These are phyloP conservation scores for Puccinia horiana DNA, from an alignment of 1,284 basidiomycete species.

Conservation along the genomic window DNA sequence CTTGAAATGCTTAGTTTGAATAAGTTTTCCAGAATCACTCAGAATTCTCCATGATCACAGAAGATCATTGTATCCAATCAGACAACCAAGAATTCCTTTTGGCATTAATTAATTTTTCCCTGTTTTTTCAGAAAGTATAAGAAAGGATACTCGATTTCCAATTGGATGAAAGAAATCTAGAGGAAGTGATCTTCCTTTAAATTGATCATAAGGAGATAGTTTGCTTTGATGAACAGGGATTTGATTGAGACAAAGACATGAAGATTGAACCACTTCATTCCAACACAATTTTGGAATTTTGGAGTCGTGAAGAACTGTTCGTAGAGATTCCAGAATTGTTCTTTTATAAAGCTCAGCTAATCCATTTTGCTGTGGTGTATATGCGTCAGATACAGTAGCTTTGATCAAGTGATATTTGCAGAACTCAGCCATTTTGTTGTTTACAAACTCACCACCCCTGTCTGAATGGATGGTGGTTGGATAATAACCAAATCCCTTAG, in stretches of 20 bases:
- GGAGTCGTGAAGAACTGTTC: background rate
- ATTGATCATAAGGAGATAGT: background rate
- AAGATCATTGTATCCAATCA: background rate
- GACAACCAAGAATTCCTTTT: background rate
- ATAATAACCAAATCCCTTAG: background rate
- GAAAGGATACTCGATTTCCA: background rate
- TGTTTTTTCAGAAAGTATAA: background rate
- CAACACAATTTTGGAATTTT: background rate
- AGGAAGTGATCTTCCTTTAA: background rate
- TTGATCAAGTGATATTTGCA: background rate
- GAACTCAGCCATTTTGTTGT: background rate
- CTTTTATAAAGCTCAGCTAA: background rate
- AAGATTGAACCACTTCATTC: background rate
- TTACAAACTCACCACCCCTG: conserved; percentile 13
- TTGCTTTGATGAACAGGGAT: background rate
- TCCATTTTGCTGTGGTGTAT: conserved; percentile 21
- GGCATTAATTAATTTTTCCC: background rate
- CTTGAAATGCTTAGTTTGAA: background rate
- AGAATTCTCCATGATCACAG: background rate
- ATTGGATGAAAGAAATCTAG: background rate
- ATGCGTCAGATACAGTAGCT: background rate
- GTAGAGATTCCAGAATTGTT: background rate
- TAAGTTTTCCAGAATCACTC: background rate
- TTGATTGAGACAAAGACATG: background rate
- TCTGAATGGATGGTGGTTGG: background rate